A percentile compares a stretch with the other conserved stretches of the same genome.
These are phyloP conservation scores for Pichia gijzeniarum DNA, from an alignment of 805 yeast genomes.

Conservation along the genomic window DNA sequence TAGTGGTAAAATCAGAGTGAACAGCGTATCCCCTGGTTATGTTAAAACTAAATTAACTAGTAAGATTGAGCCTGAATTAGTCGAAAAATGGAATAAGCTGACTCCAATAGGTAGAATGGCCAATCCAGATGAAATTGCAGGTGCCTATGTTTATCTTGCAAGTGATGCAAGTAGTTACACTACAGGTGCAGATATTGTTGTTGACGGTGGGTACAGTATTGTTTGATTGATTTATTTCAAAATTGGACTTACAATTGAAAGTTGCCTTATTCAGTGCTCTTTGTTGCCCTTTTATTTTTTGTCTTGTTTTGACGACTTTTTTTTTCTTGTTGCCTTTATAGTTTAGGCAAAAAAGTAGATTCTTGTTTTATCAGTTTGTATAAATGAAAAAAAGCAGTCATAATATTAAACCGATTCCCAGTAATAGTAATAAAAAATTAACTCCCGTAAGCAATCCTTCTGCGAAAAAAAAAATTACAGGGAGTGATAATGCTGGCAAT, in stretches of 20 bases:
- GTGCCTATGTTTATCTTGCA: constrained; percentile 75
- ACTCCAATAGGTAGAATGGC: constrained; percentile 75
- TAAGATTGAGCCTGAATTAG: constrained; percentile 38
- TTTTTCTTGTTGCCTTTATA: background rate
- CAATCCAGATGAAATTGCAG: constrained; percentile 63
- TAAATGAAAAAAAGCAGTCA: no score
- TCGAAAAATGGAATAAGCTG: constrained; percentile 42
- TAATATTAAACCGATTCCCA: no score
- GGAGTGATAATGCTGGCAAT: no score
- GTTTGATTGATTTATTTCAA: constrained; percentile 27
- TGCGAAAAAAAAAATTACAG: no score
- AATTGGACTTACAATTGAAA: background rate
- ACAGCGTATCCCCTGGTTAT: constrained; percentile 83
- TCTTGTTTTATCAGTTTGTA: no score
- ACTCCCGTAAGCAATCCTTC: no score
- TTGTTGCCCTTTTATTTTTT: background rate
- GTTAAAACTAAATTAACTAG: constrained; percentile 63
- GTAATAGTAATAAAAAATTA: no score
- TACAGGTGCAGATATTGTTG: constrained; percentile 68
- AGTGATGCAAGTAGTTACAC: constrained; percentile 76
- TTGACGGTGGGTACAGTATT: constrained; percentile 72
- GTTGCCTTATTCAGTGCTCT: no score
- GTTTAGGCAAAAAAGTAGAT: no score
- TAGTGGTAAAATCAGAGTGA: constrained; percentile 51
- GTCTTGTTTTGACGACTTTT: background rate